Base-by-base conservation (phyloP, 2,329 filamentous ascomycete species). In the Paradendryphiella salina region DNA sequence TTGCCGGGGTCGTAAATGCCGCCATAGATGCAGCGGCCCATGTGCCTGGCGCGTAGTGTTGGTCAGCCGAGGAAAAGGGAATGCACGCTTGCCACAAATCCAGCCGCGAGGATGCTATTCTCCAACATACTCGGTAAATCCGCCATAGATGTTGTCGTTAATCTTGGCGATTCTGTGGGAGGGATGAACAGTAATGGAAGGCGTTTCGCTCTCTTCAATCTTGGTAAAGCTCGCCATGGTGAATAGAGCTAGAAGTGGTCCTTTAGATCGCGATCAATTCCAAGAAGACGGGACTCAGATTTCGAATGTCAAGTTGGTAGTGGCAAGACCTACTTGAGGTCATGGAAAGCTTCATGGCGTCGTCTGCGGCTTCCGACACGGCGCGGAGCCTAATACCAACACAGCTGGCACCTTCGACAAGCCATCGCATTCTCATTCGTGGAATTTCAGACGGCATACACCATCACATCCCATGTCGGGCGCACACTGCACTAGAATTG, bases 1-100 rank as follows among this genome's bases (percentile, higher is more conserved):
- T 85, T 91, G 28, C 80, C 82, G 1, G 88, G 89, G 61, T 93
- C 89, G 73, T 91, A 93, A 68, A 94, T 87, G 58, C 90, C 89
- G 57, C 88, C 88, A 70, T 94, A 93, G 67, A 94, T 91, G 77
- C 89, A 94, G 55, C 89, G 84, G 64, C 89, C 89, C 89, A 94
- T 94, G 73, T 94, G 90, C 64, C 87, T 90, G 60, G 26, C 47
- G 20, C 50, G 32, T 45, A 51, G 65, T 35, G 65, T 35, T 44
- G 48, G 65, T 71, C 50, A 71, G 61, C 61, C 38, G 50, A 45
- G 32, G 28, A 33, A 46, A 32, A 35, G 38, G 39, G 29, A 28
- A 49, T 39, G 39, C 26, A 50, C 18, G 20, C 15, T n/a, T 31
- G 10, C 26, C 14, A 13, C 35, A 31, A 21, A 47, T 46, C 36